These are phyloP conservation scores for Cicer bijugum DNA, from an alignment of 306 rosid species.

Conservation along the genomic window DNA sequence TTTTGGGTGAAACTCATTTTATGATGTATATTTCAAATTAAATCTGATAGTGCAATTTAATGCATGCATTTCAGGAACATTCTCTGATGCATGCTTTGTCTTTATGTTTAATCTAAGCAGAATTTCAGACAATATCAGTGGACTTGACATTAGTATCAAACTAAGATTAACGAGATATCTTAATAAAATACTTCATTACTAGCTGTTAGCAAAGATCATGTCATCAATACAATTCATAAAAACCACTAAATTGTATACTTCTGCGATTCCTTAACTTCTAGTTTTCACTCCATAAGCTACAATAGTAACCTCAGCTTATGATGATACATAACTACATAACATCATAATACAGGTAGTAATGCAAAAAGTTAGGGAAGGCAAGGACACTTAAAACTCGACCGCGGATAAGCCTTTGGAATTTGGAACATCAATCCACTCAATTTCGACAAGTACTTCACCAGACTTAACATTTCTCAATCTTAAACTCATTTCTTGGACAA, in stretches of 20 bases:
- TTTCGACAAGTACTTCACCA: conserved; percentile 67
- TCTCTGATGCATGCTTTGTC: neutral
- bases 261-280: too few species aligned
- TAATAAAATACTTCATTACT: too few species aligned
- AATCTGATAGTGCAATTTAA: neutral
- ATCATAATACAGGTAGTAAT: conserved; percentile 18
- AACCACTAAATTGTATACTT: too few species aligned
- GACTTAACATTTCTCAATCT: conserved; percentile 67
- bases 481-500: conserved; percentile 72
- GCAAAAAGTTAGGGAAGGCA: conserved; percentile 15
- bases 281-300: too few species aligned
- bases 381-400: conserved; percentile 39
- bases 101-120: neutral
- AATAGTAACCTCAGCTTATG: conserved; percentile 25
- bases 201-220: too few species aligned
- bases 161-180: neutral
- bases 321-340: conserved; percentile 1
- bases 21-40: too few species aligned
- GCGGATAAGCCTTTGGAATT: conserved; percentile 51
- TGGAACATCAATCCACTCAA: conserved; percentile 66
- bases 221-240: too few species aligned
- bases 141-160: neutral
- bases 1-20: neutral
- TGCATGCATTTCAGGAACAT: neutral
- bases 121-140: neutral